Evolutionary conservation across 1,284 basidiomycete genomes (phyloP), one percentile per base, ranked within the genome.

Genomic region (Malassezia sympodialis): DNA sequence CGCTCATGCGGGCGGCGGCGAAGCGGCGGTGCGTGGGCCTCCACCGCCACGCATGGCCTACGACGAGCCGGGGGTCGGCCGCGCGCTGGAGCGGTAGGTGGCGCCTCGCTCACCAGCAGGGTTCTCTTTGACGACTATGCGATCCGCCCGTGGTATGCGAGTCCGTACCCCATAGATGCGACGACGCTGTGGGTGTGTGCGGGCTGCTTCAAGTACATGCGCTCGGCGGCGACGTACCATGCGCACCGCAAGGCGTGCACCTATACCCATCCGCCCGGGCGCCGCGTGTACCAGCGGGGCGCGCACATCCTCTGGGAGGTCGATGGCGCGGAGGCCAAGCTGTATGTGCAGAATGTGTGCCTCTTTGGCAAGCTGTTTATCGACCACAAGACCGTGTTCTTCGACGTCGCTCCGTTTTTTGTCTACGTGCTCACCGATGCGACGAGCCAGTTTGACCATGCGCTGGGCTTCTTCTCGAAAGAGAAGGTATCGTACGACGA

Each of bases 291-390:
- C 73, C 85, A 91, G 67, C 80, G 86, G 28, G 90, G 88, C 0
- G 86, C 86, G 8, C 88, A 88, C 74, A 84, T 82, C 8, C 93
- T 98, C 46, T 96, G 89, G 87, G 90, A 96, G 76, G 85, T 98
- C 1, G 90, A 98, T 72, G 93, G 91, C 3, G 83, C 84, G 1
- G 79, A 81, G 54, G 81, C 56, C 4, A 69, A 93, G 88, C 80
- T 96, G 10, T 98, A 93, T 71, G 94, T 89, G 73, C 93, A 96
- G 76, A 93, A 93, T 69, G 78, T 98, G 26, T 87, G 89, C 28
- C 79, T 98, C 3, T 96, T 96, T 68, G 93, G 91, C 39, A 98
- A 98, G 75, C 80, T 96, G n/a, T 98, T 98, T 76, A 96, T 98
- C 69, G 93, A 96, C 69, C 87, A 93, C 69, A 98, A 98, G 79